These are phyloP conservation scores for Furcasterigmium sp. DNA, from an alignment of 2,329 filamentous ascomycete species.

Conservation along the genomic window DNA sequence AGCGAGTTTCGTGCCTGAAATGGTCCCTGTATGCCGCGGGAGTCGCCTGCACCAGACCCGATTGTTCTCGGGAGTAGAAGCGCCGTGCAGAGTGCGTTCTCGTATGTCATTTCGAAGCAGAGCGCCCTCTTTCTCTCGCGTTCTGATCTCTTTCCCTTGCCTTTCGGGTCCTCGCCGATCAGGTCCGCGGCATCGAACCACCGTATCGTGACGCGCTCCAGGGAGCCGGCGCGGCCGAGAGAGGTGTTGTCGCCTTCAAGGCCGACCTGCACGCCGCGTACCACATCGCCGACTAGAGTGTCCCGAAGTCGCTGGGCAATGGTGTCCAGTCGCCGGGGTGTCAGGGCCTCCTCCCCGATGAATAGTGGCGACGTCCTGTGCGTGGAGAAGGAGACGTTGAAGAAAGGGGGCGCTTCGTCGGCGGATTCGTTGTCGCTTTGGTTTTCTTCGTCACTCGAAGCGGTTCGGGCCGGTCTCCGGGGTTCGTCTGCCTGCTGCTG, in stretches of 20 bases:
- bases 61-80: slow-evolving; percentile 37
- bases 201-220: slow-evolving; percentile 42
- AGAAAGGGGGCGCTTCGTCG: slow-evolving; percentile 34
- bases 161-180: slow-evolving; percentile 19
- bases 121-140: slow-evolving; percentile 19
- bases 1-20: slow-evolving; percentile 8
- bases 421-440: slow-evolving; percentile 13
- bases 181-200: slow-evolving; percentile 33
- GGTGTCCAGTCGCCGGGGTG: slow-evolving; percentile 28
- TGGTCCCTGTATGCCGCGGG: slow-evolving; percentile 7
- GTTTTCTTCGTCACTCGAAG: background rate
- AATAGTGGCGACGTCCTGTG: slow-evolving; percentile 51
- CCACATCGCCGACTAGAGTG: slow-evolving; percentile 50
- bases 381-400: slow-evolving; percentile 54
- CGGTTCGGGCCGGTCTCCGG: too few species aligned
- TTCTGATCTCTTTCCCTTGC: background rate
- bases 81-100: slow-evolving; percentile 45
- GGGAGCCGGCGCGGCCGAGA: slow-evolving; percentile 32
- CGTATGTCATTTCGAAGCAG: slow-evolving; percentile 47
- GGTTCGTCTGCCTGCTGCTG: too few species aligned
- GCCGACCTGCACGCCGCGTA: slow-evolving; percentile 54
- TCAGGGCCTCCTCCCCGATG: slow-evolving; percentile 34
- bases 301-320: slow-evolving; percentile 48
- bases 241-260: slow-evolving; percentile 29
- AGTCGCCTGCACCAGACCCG: background rate